These are phyloP conservation scores for Neofusicoccum laricinum DNA, from an alignment of 2,329 filamentous ascomycete genomes.

Conservation along the genomic window DNA sequence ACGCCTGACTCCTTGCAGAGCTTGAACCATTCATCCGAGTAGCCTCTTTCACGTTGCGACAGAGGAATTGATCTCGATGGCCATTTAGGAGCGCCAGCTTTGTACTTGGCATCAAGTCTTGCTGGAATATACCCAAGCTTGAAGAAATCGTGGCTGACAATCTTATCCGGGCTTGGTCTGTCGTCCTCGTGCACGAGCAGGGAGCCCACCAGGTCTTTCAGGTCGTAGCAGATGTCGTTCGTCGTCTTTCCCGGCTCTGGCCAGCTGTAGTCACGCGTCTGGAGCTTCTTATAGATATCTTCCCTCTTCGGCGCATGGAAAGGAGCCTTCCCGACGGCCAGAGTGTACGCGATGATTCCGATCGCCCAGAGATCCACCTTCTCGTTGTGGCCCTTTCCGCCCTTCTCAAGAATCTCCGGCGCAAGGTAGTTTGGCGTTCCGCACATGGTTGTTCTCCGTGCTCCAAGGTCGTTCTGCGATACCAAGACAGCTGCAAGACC, in stretches of 20 bases:
- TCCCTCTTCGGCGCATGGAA: slow-evolving; percentile 91
- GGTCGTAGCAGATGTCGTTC: slow-evolving; percentile 70
- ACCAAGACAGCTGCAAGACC: slow-evolving; percentile 88
- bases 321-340: slow-evolving; percentile 92
- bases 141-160: slow-evolving; percentile 79
- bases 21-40: slow-evolving; percentile 50
- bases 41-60: slow-evolving; percentile 33
- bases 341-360: slow-evolving; percentile 97
- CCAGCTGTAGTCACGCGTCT: slow-evolving; percentile 77
- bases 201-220: slow-evolving; percentile 73
- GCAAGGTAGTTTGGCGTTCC: slow-evolving; percentile 98
- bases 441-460: slow-evolving; percentile 86
- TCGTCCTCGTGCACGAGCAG: slow-evolving; percentile 73
- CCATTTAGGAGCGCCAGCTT: slow-evolving; percentile 47
- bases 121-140: slow-evolving; percentile 69
- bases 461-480: slow-evolving; percentile 85
- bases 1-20: slow-evolving; percentile 52
- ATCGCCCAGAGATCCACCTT: slow-evolving; percentile 99
- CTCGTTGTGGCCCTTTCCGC: slow-evolving; percentile 91
- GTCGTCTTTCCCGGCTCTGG: slow-evolving; percentile 63
- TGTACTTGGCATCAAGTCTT: slow-evolving; percentile 45
- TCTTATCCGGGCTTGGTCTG: slow-evolving; percentile 71
- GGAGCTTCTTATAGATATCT: slow-evolving; percentile 71
- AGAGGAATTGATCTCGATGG: slow-evolving; percentile 29
- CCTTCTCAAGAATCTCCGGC: slow-evolving; percentile 91